Conservation (phyloP, 2,329 filamentous ascomycete species). For the Didymella exigua region DNA sequence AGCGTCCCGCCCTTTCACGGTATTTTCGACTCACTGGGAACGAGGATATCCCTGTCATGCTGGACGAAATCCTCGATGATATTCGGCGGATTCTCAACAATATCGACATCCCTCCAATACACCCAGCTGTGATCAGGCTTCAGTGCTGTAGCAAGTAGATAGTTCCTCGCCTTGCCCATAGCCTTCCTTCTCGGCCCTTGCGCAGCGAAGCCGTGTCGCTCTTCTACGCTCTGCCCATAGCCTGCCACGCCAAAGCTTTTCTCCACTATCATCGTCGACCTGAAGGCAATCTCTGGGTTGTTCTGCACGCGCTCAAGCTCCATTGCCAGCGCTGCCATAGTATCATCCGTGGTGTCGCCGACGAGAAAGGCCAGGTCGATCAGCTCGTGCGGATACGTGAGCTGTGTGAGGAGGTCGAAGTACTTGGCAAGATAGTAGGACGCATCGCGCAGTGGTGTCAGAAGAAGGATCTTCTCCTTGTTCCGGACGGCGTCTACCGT, state of each 20-base stretch:
- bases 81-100: conserved; percentile 82
- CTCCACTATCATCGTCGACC: conserved; percentile 81
- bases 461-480: conserved; percentile 84
- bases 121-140: conserved; percentile 98
- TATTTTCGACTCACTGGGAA: conserved; percentile 74
- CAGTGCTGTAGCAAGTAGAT: conserved; percentile 79
- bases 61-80: conserved; percentile 96
- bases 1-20: not conserved
- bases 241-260: conserved; percentile 81
- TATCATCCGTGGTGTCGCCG: conserved; percentile 89
- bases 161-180: conserved; percentile 91
- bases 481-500: conserved; percentile 79
- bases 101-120: conserved; percentile 98
- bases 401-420: conserved; percentile 86
- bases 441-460: conserved; percentile 92
- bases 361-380: conserved; percentile 96
- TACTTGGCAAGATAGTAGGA: conserved; percentile 81
- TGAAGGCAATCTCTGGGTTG: conserved; percentile 79
- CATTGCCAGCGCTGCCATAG: conserved; percentile 79
- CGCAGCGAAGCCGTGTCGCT: conserved; percentile 83
- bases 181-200: conserved; percentile 89
- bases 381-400: conserved; percentile 92
- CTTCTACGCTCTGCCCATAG: conserved; percentile 77
- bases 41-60: conserved; percentile 89
- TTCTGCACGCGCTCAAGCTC: conserved; percentile 90